These are phyloP conservation scores for Mantamonas sphyraenae DNA, from an alignment of 78 protist species.

Conservation along the genomic window DNA sequence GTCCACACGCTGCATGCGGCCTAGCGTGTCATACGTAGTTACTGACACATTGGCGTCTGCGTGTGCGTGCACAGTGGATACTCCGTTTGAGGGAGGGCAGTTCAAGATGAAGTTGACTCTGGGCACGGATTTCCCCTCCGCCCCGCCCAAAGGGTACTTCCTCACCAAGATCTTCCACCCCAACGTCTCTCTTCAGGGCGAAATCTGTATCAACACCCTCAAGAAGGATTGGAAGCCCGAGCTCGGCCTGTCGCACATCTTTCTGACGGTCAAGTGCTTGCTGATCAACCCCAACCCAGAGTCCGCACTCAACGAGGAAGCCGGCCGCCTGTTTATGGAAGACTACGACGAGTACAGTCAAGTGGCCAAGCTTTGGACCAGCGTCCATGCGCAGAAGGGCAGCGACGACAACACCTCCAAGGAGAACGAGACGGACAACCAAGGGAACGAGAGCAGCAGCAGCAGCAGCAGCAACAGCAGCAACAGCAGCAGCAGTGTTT, in stretches of 20 bases:
- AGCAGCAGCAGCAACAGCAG: too few relatives aligned
- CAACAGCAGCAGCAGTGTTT: too few relatives aligned
- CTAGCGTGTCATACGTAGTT: not conserved
- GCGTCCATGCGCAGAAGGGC: conserved; percentile 38
- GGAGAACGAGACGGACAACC: not conserved
- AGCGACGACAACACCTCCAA: not conserved
- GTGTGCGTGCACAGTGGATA: conserved; percentile 62
- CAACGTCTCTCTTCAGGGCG: conserved; percentile 88
- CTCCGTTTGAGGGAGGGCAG: conserved; percentile 95
- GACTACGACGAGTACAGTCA: conserved; percentile 76
- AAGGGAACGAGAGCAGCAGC: too few relatives aligned
- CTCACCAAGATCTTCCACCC: conserved; percentile 96
- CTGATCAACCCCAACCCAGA: conserved; percentile 96
- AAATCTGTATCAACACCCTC: conserved; percentile 95
- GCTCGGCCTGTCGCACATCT: conserved; percentile 73
- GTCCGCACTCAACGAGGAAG: conserved; percentile 97
- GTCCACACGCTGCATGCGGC: not conserved
- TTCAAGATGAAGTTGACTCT: conserved; percentile 71
- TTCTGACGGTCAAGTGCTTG: conserved; percentile 85
- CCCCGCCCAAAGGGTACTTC: conserved; percentile 94
- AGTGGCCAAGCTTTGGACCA: conserved; percentile 72
- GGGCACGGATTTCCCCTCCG: conserved; percentile 70
- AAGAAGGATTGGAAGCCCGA: conserved; percentile 94
- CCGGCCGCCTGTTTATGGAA: conserved; percentile 87
- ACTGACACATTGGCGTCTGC: not conserved